A percentile compares a stretch with the other conserved stretches of the same genome.
phyloP scores from a whole-genome alignment of 768 basidiomycete genomes.

The Pholiota conissans region DNA sequence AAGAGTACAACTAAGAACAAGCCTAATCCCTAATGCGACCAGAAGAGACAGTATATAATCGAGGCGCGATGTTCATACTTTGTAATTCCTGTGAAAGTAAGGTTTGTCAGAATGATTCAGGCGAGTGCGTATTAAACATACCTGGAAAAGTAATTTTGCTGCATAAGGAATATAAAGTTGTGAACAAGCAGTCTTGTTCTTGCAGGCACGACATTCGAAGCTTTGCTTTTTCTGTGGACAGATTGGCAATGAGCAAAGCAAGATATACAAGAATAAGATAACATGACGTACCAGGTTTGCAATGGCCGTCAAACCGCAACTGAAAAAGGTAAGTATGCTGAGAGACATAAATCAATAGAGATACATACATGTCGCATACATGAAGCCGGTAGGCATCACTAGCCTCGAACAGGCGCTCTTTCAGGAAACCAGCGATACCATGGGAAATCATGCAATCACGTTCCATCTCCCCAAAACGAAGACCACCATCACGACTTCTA shows the following conservation, averaged over 20 bases:
- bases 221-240: conserved; percentile 87
- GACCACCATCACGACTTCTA: conserved; percentile 96
- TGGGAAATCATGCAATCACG: conserved; percentile 99
- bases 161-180: conserved; percentile 95
- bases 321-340: conserved; percentile 28
- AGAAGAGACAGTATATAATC: conserved; percentile 83
- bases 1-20: conserved; percentile 27
- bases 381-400: conserved; percentile 93
- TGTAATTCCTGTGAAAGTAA: conserved; percentile 71
- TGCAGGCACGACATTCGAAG: conserved; percentile 97
- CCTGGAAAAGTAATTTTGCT: conserved; percentile 95
- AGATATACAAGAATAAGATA: too few species aligned
- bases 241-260: too few species aligned
- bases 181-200: conserved; percentile 94
- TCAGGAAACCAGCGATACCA: conserved; percentile 96
- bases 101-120: background rate
- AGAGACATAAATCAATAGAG: background rate
- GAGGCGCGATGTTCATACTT: conserved; percentile 93
- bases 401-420: conserved; percentile 94
- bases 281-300: conserved; percentile 80
- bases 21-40: conserved; percentile 76
- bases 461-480: conserved; percentile 99
- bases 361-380: conserved; percentile 91
- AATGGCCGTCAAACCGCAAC: conserved; percentile 95
- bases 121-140: conserved; percentile 27